Conservation (phyloP, 306 rosid genomes). For the Chamaecrista fasciculata region DNA sequence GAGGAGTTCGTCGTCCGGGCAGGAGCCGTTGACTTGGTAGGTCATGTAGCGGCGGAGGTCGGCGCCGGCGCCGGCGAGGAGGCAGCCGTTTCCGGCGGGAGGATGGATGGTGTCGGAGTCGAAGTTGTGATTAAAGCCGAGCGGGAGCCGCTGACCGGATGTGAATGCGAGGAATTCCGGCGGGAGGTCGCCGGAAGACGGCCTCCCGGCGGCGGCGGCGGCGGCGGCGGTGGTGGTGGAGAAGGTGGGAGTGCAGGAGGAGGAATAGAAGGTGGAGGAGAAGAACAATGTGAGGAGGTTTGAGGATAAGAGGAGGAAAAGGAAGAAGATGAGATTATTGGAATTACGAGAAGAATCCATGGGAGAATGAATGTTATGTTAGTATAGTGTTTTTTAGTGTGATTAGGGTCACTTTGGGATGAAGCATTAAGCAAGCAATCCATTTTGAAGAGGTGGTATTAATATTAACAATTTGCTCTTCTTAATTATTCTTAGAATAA, state of each 20-base stretch:
- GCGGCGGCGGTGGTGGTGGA: not conserved
- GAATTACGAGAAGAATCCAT: constrained; percentile 26
- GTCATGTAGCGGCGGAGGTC: constrained; percentile 45
- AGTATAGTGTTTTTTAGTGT: not conserved
- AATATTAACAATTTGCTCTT: no score
- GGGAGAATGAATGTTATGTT: not conserved
- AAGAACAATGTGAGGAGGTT: constrained; percentile 38
- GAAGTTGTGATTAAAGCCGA: constrained; percentile 40
- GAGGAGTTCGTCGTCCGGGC: constrained; percentile 49
- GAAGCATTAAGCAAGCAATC: no score
- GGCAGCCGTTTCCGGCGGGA: constrained; percentile 39
- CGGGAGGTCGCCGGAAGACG: constrained; percentile 12
- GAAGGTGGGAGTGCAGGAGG: constrained; percentile 27
- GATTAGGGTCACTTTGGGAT: not conserved
- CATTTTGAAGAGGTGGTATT: constrained; percentile 6
- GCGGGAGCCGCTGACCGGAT: constrained; percentile 40
- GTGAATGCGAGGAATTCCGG: constrained; percentile 39
- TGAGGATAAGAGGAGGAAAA: constrained; percentile 38
- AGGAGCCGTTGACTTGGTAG: constrained; percentile 45
- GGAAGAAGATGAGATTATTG: constrained; percentile 28
- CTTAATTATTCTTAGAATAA: no score
- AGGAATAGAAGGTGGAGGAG: constrained; percentile 35
- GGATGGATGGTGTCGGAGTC: constrained; percentile 40
- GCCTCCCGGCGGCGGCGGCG: not conserved
- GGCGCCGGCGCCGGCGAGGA: constrained; percentile 34